Percentiles rank a stretch among this genome's conserved stretches.
These are phyloP conservation scores for Botryotinia calthae DNA, from an alignment of 2,329 filamentous ascomycete genomes.

Conservation along the genomic window DNA sequence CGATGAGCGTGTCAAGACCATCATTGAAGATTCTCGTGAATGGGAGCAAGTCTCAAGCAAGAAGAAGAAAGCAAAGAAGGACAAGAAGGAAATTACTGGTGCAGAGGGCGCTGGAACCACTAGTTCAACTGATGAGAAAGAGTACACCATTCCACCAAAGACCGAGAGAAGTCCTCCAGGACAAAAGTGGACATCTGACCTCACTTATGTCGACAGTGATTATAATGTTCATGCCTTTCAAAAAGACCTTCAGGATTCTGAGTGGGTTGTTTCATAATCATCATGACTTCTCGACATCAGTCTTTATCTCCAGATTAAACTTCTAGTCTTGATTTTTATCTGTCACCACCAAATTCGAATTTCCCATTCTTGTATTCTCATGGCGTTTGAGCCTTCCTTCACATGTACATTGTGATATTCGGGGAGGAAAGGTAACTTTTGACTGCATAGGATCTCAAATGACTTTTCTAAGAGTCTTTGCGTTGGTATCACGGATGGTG, in stretches of 20 bases:
- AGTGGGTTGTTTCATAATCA: conserved; percentile 37
- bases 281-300: not conserved
- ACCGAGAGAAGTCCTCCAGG: conserved; percentile 29
- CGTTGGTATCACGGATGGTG: conserved; percentile 19
- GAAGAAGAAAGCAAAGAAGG: conserved; percentile 32
- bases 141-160: conserved; percentile 27
- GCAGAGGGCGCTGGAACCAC: conserved; percentile 14
- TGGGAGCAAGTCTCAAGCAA: conserved; percentile 57
- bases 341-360: not conserved
- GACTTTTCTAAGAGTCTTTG: conserved; percentile 17
- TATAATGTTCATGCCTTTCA: conserved; percentile 27
- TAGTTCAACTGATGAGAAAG: conserved; percentile 28
- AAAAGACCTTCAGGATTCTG: conserved; percentile 31
- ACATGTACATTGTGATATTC: conserved; percentile 20
- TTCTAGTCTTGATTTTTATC: conserved; percentile 5
- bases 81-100: conserved; percentile 34
- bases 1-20: conserved; percentile 60
- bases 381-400: conserved; percentile 21
- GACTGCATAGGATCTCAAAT: conserved; percentile 17
- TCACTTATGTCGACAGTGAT: conserved; percentile 26
- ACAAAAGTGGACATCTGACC: conserved; percentile 29
- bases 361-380: conserved; percentile 18
- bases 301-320: conserved; percentile 12
- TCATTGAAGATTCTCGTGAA: conserved; percentile 49
- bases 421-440: conserved; percentile 13